Base-by-base conservation (phyloP, 2,329 filamentous ascomycete species). In the Magnaporthiopsis rhizophila region DNA sequence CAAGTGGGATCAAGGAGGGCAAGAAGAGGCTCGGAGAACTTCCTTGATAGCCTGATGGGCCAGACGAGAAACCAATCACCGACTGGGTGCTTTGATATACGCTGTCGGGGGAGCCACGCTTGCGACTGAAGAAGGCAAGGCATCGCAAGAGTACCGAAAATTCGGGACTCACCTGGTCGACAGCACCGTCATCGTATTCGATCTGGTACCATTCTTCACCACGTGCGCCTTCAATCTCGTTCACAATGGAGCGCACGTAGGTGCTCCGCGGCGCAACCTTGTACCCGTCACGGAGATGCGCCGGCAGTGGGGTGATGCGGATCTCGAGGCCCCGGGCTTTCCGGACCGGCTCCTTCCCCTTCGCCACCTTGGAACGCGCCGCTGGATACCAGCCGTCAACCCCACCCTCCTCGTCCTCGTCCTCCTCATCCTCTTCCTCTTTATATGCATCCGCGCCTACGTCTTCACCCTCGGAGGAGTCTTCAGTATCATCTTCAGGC, bases 111-210 rank as follows among this genome's bases (percentile, higher is more conserved):
- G 6, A n/a, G 32, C 34, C 1, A 13, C n/a, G 24, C 18, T 26
- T 38, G 57, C 36, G 32, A 57, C 32, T 6, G 13, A 26, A 59
- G 9, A 34, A 34, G 28, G 2, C 18, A 53, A 53, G 18, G 45
- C 45, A 9, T 53, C 45, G 45, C 26, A 50, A 38, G 45, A 53
- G 6, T 30, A 32, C 15, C 11, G 7, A 21, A 59, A 50, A 26
- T 56, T 2, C 24, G 36, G 50, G 58, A 57, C 69, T 65, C 59
- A 70, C 69, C 62, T 69, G 62, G 1, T 45, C 62, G 7, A 45
- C 45, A 21, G 57, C 45, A 4, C 68, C 67, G 58, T 69, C 68
- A 38, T 70, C 69, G 32, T 60, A 67, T 53, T 68, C 68, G 15
- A 69, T 24, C 8, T 64, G 62, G 45, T 63, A 70, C 30, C 66